Evolutionary conservation across 2,329 filamentous ascomycete genomes (phyloP).

Genomic region (Phaeosphaeriaceae sp.): DNA sequence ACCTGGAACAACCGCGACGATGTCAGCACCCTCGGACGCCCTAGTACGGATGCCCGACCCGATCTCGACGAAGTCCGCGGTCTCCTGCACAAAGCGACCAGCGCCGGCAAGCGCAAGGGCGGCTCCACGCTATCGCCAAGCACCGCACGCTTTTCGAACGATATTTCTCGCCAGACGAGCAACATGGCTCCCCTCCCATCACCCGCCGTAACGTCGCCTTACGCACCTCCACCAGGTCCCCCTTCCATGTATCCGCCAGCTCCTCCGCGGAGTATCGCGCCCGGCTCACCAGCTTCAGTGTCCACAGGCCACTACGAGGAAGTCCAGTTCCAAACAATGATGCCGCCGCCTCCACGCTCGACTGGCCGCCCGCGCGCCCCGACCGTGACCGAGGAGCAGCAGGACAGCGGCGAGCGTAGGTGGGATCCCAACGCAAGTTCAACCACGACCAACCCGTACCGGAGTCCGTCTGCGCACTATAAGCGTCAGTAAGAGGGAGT

Average conservation of each 20-base stretch:
- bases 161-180: constrained; percentile 21
- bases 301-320: constrained; percentile 43
- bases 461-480: constrained; percentile 9
- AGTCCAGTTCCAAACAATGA: constrained; percentile 42
- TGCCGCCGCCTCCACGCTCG: constrained; percentile 32
- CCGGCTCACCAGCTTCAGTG: constrained; percentile 39
- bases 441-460: constrained; percentile 24
- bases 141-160: constrained; percentile 19
- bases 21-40: constrained; percentile 46
- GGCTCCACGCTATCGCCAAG: constrained; percentile 34
- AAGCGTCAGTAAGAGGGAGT: constrained; percentile 18
- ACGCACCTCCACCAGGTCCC: constrained; percentile 29
- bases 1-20: constrained; percentile 53
- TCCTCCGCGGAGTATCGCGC: constrained; percentile 27
- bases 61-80: constrained; percentile 57
- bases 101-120: constrained; percentile 52
- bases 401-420: constrained; percentile 20
- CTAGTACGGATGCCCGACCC: constrained; percentile 51
- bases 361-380: constrained; percentile 22
- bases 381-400: constrained; percentile 21
- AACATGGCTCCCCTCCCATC: constrained; percentile 41
- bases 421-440: constrained; percentile 15
- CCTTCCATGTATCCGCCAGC: constrained; percentile 21
- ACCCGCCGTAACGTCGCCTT: constrained; percentile 23
- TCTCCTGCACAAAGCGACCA: constrained; percentile 53